Evolutionary conservation across 208 protist species (phyloP), one percentile per base, ranked within the genome.

Genomic region (Trypanosoma scelopori): DNA sequence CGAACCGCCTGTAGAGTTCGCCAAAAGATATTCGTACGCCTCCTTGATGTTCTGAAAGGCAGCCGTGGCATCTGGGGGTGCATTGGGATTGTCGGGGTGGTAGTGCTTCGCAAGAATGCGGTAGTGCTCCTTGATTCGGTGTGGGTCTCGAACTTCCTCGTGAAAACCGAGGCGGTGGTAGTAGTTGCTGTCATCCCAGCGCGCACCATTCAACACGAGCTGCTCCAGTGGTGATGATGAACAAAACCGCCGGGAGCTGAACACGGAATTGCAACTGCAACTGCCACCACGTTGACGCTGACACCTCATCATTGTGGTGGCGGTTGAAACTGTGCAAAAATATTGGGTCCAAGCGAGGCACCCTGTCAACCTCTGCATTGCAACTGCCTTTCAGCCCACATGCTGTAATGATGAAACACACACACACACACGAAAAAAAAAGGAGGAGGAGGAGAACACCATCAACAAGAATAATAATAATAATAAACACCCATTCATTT

Each of bases 31-130:
- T 20, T 90, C 85, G 59, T 92, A 92, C 1, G 88, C 85, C 60
- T 92, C 85, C 51, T 85, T 87, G 41, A 94, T 78, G 57, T 74
- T 86, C 39, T 76, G 79, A 65, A 92, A 94, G 1, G 81, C 85
- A 18, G 67, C 80, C 4, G 67, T 76, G 23, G 71, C 56, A 25
- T 79, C 37, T 7, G 48, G 47, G 6, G 77, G 53, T 12, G 69
- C 62, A 22, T 48, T 69, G 22, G 69, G 42, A 25, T 68, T 76
- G 61, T 94, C 85, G n/a, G 88, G 88, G 69, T 94, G 88, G 43
- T 73, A 92, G 69, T 89, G 78, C 64, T 89, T 91, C 0, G 79
- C 85, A 20, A 94, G 72, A 61, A 92, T 63, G 30, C 75, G 64
- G 55, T 84, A 90, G 69, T 92, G 79, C 6, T 76, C 69, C 55